Evolutionary conservation across 2,329 filamentous ascomycete genomes (phyloP), one percentile per base, ranked within the genome.

Genomic region (Fusarium udum): DNA sequence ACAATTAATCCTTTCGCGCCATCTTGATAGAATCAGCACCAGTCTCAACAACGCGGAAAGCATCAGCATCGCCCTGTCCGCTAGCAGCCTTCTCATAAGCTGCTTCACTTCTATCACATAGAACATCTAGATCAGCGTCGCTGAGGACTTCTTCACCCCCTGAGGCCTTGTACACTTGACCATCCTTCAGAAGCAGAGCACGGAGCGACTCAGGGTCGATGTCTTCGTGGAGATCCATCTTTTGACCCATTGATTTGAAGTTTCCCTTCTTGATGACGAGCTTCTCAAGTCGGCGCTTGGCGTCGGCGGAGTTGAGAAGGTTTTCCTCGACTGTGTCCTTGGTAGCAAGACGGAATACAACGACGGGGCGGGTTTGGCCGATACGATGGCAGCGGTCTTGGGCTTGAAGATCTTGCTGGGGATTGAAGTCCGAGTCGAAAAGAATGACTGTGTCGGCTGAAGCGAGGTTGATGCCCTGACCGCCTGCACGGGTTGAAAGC

Each of bases 381-480:
- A 99, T 98, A 18, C 96, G 91, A 80, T 99, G 96, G 2, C 94
- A 95, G 10, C 96, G 93, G 79, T 99, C 96, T 82, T 98, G 96
- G 0, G 96, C 96, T 79, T 99, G 96, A 0, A 99, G 86, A 81
- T 99, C 96, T 79, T 98, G 95, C 80, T 99, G 96, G 0, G 96
- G 96, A 77, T 99, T 99, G 91, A 95, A 98, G 78, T 97, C 89
- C 6, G 84, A 86, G 81, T 98, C 95, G 75, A 96, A 98, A 0
- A 98, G 86, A 51, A 98, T 92, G 16, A 98, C 95, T 0, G 95
- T 98, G 76, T 98, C 95, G 0, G 95, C 95, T 2, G 92, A 92
- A 0, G 94, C 94, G 1, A 98, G 90, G 78, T 98, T 98, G 85
- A 98, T 98, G 56, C 95, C 95, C 78, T 97, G 95, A 0, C 96